Evolutionary conservation across 2,329 filamentous ascomycete species (phyloP).

Genomic region (Nothophaeocryptopus gaeumannii): DNA sequence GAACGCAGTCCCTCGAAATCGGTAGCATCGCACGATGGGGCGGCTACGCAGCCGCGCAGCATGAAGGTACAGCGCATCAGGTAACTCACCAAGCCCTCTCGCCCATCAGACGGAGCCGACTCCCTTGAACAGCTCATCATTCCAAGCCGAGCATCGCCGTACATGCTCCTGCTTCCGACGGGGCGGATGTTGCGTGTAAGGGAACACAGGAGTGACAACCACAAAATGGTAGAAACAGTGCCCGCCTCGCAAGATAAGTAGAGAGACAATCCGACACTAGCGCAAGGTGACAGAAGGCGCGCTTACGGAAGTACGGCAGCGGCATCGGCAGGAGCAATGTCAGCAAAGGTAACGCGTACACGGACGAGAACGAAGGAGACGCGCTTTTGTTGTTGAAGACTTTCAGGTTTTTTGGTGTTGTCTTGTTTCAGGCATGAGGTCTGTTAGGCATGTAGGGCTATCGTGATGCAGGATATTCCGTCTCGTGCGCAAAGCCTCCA

Average conservation of each 20-base stretch:
- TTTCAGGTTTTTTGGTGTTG: conserved; percentile 20
- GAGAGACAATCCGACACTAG: neutral
- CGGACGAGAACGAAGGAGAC: no score
- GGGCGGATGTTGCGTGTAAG: conserved; percentile 4
- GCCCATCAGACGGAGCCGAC: no score
- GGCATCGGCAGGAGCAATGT: no score
- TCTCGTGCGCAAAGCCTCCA: conserved; percentile 17
- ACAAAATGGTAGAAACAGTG: conserved; percentile 2
- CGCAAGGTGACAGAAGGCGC: no score
- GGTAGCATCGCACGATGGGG: no score
- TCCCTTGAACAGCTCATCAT: no score
- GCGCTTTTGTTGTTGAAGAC: conserved; percentile 1
- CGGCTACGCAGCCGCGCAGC: no score
- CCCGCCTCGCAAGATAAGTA: neutral
- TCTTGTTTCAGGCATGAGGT: conserved; percentile 16
- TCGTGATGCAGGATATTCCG: conserved; percentile 22
- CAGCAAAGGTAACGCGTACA: no score
- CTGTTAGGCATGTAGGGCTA: conserved; percentile 25
- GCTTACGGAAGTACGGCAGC: no score
- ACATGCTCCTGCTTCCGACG: conserved; percentile 12
- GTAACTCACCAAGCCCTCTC: no score
- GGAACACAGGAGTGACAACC: conserved; percentile 1
- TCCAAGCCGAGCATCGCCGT: conserved; percentile 3
- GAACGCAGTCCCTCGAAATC: no score
- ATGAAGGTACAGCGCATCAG: no score